Conservation (phyloP, 164 flowering plant species). For the Vitis riparia region DNA sequence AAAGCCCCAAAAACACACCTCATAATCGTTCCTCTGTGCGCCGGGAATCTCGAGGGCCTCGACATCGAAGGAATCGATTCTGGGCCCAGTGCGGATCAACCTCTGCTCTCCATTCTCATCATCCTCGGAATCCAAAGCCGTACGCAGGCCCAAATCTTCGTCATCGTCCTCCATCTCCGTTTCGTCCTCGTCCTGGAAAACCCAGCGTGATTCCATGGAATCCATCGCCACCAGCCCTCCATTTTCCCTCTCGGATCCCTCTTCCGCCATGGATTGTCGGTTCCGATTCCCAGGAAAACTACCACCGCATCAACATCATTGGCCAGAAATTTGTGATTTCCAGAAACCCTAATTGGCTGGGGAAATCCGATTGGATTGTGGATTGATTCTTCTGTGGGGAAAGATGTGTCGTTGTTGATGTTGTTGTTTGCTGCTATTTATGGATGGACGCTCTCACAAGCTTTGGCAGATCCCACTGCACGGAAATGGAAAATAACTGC, state of each 20-base stretch:
- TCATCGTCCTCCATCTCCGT: conserved; percentile 42
- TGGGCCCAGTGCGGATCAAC: conserved; percentile 87
- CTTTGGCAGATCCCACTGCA: too few relatives aligned
- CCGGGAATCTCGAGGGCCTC: conserved; percentile 95
- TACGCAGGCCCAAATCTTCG: conserved; percentile 22
- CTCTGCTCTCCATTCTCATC: conserved; percentile 65
- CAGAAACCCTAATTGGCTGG: too few relatives aligned
- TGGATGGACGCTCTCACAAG: too few relatives aligned
- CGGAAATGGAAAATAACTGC: too few relatives aligned
- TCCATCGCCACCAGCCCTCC: conserved; percentile 46
- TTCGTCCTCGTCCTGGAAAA: conserved; percentile 75
- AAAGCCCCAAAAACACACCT: conserved; percentile 33
- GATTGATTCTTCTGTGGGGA: too few relatives aligned
- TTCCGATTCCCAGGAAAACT: too few relatives aligned
- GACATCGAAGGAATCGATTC: conserved; percentile 92
- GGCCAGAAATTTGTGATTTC: too few relatives aligned
- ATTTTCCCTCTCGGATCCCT: conserved; percentile 31
- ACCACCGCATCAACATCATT: too few relatives aligned
- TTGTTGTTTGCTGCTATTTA: too few relatives aligned
- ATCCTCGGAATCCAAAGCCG: conserved; percentile 53
- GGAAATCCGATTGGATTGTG: too few relatives aligned
- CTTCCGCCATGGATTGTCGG: conserved; percentile 49
- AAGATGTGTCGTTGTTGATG: too few relatives aligned
- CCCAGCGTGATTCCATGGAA: conserved; percentile 88
- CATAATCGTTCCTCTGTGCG: conserved; percentile 65